A percentile compares a stretch with the other conserved stretches of the same genome.
phyloP scores from a whole-genome alignment of 2,329 filamentous ascomycete genomes.

The Cercospora zeina region DNA sequence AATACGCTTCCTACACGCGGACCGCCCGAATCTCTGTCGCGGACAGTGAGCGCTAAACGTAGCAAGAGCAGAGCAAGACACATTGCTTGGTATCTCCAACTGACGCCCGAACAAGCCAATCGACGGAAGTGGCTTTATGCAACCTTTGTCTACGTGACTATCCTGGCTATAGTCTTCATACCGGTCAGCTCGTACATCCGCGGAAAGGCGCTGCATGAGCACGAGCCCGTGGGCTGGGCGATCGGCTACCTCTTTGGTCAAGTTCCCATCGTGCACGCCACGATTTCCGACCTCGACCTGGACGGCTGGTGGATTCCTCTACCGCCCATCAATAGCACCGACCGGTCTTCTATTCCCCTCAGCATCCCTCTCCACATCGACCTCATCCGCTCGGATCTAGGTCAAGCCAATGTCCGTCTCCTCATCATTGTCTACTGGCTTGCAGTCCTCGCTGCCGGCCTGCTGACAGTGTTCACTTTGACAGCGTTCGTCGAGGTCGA shows the following conservation, averaged over 20 bases:
- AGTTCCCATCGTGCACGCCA: conserved; percentile 67
- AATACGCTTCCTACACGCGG: conserved; percentile 33
- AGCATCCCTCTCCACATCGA: conserved; percentile 56
- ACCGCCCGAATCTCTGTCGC: conserved; percentile 11
- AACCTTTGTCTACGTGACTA: conserved; percentile 69
- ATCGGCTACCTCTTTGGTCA: conserved; percentile 86
- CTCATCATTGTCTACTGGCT: conserved; percentile 73
- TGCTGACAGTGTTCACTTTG: conserved; percentile 74
- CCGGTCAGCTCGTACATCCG: conserved; percentile 71
- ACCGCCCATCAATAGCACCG: conserved; percentile 50
- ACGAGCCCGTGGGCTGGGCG: conserved; percentile 90
- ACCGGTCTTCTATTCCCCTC: conserved; percentile 19
- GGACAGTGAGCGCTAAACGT: conserved; percentile 17
- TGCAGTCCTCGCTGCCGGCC: conserved; percentile 66
- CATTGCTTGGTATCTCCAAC: conserved; percentile 71
- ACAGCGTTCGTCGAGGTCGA: conserved; percentile 87
- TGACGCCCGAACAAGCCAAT: conserved; percentile 76
- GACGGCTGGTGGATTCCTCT: conserved; percentile 82
- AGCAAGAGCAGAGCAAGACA: conserved; percentile 61
- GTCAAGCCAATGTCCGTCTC: conserved; percentile 79
- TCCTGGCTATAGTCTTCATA: conserved; percentile 65
- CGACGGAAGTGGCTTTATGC: conserved; percentile 83
- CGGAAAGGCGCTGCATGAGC: conserved; percentile 63
- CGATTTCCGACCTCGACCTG: conserved; percentile 67
- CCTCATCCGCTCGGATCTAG: conserved; percentile 64